A percentile compares a stretch with the other conserved stretches of the same genome.
Evolutionary conservation across 257 asterid genomes (phyloP).

Genomic region (Leptodermis oblonga): DNA sequence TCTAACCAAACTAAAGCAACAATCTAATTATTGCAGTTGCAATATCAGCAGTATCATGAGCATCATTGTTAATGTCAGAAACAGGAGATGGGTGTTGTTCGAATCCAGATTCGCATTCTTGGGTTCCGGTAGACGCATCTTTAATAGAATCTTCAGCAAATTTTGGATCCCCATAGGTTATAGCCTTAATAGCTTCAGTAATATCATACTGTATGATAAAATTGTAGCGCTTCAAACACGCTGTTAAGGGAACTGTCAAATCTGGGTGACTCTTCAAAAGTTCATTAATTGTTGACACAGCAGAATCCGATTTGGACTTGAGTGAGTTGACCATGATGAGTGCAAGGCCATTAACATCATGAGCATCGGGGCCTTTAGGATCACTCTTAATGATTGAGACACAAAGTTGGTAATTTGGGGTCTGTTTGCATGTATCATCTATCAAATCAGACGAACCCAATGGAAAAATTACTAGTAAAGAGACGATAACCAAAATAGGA

Average conservation of each 20-base stretch:
- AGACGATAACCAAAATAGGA: too few species aligned
- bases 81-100: constrained; percentile 15
- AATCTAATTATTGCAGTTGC: neutral
- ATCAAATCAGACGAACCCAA: too few species aligned
- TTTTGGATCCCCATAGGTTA: constrained; percentile 28
- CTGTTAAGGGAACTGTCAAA: constrained; percentile 1
- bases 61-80: constrained; percentile 8
- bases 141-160: too few species aligned
- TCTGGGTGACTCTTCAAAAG: neutral
- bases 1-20: neutral
- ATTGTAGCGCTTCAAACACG: constrained; percentile 2
- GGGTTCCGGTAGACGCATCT: constrained; percentile 13
- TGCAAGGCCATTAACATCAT: constrained; percentile 14
- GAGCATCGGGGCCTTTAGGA: neutral
- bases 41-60: neutral
- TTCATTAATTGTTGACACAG: neutral
- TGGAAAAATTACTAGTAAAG: too few species aligned
- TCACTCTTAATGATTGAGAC: neutral
- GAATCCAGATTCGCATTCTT: constrained; percentile 21
- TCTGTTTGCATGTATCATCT: constrained; percentile 6
- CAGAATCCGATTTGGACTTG: too few species aligned
- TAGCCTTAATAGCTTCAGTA: constrained; percentile 22
- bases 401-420: constrained; percentile 3
- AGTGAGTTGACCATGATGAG: constrained; percentile 16
- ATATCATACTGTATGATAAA: constrained; percentile 9